Conservation (phyloP, 768 basidiomycete species). For the Trametes cingulata region DNA sequence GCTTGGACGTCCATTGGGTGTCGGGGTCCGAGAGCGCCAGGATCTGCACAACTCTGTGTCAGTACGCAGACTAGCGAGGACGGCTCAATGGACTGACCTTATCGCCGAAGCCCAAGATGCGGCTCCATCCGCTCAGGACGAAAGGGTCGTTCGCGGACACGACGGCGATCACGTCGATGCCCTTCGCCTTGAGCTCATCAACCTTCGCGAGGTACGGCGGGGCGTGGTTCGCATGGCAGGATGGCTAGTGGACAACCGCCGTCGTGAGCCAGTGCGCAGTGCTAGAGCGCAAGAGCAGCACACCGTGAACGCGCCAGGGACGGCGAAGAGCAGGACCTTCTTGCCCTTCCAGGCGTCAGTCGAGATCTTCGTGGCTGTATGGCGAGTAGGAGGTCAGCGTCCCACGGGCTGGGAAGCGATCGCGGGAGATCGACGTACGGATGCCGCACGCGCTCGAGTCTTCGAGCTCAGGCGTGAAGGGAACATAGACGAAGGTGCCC, state of each 20-base stretch:
- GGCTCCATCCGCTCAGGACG: conserved; percentile 50
- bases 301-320: conserved; percentile 82
- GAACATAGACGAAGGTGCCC: conserved; percentile 52
- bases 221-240: conserved; percentile 43
- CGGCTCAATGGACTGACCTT: conserved; percentile 41
- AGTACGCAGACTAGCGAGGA: neutral
- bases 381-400: neutral
- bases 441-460: conserved; percentile 62
- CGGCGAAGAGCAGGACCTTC: conserved; percentile 74
- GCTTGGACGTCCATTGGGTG: conserved; percentile 33
- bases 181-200: conserved; percentile 73
- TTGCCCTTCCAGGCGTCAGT: conserved; percentile 76
- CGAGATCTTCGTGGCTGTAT: conserved; percentile 49
- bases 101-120: conserved; percentile 48
- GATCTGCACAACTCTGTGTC: conserved; percentile 26
- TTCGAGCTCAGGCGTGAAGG: conserved; percentile 64
- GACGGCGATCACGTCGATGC: conserved; percentile 67
- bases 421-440: conserved; percentile 47
- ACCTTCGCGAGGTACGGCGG: conserved; percentile 62
- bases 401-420: neutral
- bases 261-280: neutral
- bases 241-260: conserved; percentile 18
- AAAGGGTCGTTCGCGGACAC: conserved; percentile 80
- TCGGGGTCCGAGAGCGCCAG: conserved; percentile 36
- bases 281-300: conserved; percentile 22